Conservation (phyloP, 129 eudicot genomes). For the Flaveria trinervia region DNA sequence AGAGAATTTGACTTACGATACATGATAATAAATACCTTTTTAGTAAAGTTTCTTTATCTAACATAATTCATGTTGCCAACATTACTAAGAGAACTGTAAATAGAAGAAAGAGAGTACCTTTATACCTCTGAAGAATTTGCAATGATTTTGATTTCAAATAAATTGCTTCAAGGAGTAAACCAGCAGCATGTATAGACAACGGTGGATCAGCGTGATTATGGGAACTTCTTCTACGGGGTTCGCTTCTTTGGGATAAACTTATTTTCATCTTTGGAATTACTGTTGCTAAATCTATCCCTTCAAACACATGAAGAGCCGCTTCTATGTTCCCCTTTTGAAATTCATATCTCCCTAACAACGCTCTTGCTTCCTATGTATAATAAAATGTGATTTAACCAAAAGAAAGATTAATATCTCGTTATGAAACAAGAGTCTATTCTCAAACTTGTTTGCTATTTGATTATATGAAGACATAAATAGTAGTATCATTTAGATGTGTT, state of each 20-base stretch:
- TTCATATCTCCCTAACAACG: conserved; percentile 89
- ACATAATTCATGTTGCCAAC: neutral
- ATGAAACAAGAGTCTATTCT: neutral
- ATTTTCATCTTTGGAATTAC: conserved; percentile 73
- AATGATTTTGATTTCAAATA: conserved; percentile 82
- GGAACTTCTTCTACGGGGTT: conserved; percentile 51
- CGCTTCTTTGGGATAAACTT: conserved; percentile 54
- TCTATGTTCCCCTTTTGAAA: conserved; percentile 95
- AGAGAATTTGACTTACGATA: neutral
- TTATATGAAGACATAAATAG: neutral
- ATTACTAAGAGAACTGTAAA: neutral
- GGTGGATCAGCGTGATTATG: conserved; percentile 46
- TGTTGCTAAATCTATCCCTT: conserved; percentile 78
- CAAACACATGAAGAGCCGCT: conserved; percentile 95
- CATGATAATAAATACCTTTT: neutral
- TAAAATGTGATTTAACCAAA: conserved; percentile 9
- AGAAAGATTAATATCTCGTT: neutral
- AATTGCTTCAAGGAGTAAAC: conserved; percentile 73
- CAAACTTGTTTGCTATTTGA: neutral
- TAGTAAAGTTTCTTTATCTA: neutral
- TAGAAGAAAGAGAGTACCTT: conserved; percentile 46
- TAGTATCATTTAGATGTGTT: neutral
- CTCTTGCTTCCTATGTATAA: conserved; percentile 76
- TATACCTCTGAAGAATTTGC: conserved; percentile 75
- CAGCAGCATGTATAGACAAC: conserved; percentile 71